Evolutionary conservation across 163 green algal species (phyloP), one percentile per base, ranked within the genome.

Genomic region (Coccomyxa subellipsoidea): DNA sequence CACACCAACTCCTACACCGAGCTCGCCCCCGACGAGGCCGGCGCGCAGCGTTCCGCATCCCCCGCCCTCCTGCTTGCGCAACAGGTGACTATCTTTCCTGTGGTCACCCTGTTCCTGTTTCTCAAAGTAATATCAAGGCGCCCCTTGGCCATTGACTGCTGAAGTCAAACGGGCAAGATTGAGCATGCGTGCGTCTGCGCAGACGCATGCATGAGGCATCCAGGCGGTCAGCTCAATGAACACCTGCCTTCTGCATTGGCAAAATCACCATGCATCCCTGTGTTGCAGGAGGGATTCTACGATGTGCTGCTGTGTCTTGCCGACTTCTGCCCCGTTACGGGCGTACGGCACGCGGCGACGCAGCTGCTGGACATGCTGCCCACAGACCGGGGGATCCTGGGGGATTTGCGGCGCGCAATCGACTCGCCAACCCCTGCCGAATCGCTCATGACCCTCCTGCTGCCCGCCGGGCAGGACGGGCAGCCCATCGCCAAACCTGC

Each of bases 241-340:
- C n/a, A n/a, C n/a, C n/a, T n/a, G n/a, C n/a, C n/a, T n/a, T n/a
- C n/a, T n/a, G n/a, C n/a, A n/a, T n/a, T n/a, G n/a, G n/a, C n/a
- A n/a, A n/a, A n/a, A n/a, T n/a, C n/a, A n/a, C n/a, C n/a, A n/a
- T 54, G 69, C 69, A n/a, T 73, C 66, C 12, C 47, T 66, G 47
- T 36, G 31, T 25, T 76, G 83, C 83, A 87, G 72, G 29, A 76
- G 54, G 54, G 35, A 6, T 38, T 85, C 27, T 90, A 90, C 77
- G 69, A 84, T 1, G 76, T 90, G 78, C 82, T 93, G 76, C 85
- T 95, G 38, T 77, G 81, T 25, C 80, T 95, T 72, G 86, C 85
- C 7, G 90, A 93, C 81, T 79, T 25, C n/a, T 79, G 15, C 76
- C 4, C 31, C 7, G 36, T 85, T 31, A 78, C 81, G 7, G 35